Conservation (phyloP, 345 rosid species). For the Stellera chamaejasme region DNA sequence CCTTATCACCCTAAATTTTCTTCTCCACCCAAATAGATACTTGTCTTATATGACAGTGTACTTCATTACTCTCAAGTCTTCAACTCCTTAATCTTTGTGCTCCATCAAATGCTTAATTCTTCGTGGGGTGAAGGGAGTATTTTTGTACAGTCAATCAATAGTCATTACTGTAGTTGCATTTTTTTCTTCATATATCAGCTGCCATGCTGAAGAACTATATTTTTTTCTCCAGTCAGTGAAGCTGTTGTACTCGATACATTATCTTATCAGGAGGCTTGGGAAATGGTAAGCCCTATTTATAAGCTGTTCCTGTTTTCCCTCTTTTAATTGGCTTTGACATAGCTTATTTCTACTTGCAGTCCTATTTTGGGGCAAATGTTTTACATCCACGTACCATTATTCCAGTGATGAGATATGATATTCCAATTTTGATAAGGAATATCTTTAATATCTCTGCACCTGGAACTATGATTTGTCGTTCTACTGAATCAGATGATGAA, state of each 20-base stretch:
- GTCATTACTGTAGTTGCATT: too few species aligned
- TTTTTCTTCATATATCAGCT: background rate
- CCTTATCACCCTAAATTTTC: too few species aligned
- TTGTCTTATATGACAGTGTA: too few species aligned
- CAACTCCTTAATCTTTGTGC: too few species aligned
- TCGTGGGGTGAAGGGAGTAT: too few species aligned
- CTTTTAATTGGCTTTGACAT: conserved; percentile 15
- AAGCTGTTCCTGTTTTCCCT: background rate
- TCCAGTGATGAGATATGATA: conserved; percentile 87
- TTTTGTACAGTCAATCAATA: too few species aligned
- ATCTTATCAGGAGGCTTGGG: conserved; percentile 99
- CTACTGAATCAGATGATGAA: conserved; percentile 37
- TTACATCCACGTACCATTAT: conserved; percentile 98
- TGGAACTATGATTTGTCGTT: conserved; percentile 78
- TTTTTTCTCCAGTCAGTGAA: conserved; percentile 68
- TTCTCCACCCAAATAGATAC: too few species aligned
- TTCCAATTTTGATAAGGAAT: conserved; percentile 92
- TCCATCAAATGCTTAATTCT: too few species aligned
- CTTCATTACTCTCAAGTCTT: too few species aligned
- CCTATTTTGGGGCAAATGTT: conserved; percentile 98
- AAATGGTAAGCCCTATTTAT: conserved; percentile 63
- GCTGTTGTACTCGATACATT: conserved; percentile 81
- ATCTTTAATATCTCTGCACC: conserved; percentile 84
- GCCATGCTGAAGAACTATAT: conserved; percentile 4
- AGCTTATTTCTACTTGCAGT: conserved; percentile 49